Evolutionary conservation across 305 asterid species (phyloP).

Genomic region (Euphrasia arctica): DNA sequence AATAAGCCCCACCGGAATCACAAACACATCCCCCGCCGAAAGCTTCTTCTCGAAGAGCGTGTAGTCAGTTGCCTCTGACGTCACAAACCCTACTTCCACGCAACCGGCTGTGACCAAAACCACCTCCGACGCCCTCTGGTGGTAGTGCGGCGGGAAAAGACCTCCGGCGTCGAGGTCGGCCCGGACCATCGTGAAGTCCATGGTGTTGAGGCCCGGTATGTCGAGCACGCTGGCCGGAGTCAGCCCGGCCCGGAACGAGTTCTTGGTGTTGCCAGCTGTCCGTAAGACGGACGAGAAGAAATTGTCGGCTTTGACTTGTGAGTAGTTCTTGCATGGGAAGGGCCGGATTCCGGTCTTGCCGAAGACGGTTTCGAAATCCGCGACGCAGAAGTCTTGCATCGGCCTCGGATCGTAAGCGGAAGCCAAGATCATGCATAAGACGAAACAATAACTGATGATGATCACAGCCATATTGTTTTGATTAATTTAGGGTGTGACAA

Average conservation of each 20-base stretch:
- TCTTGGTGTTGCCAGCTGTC: neutral
- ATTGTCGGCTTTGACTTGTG: neutral
- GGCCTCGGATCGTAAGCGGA: neutral
- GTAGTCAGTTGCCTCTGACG: neutral
- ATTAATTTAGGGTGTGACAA: too few relatives aligned
- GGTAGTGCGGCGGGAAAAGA: neutral
- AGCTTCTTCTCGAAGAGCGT: neutral
- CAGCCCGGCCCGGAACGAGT: neutral
- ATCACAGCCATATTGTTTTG: too few relatives aligned
- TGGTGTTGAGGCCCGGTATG: neutral
- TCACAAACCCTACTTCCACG: neutral
- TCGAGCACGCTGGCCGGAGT: neutral
- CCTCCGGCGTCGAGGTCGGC: neutral
- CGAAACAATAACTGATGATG: too few relatives aligned
- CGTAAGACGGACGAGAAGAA: neutral
- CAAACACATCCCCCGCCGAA: neutral
- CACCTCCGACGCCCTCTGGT: neutral
- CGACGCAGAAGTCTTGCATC: neutral
- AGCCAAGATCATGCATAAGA: neutral
- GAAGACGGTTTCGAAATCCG: neutral
- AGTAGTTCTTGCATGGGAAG: neutral
- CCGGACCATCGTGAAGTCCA: neutral
- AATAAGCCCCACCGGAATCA: neutral
- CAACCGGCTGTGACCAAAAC: neutral
- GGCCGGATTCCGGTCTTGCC: neutral